Conservation (phyloP, 1,284 basidiomycete species). For the Heliocybe sulcata region DNA sequence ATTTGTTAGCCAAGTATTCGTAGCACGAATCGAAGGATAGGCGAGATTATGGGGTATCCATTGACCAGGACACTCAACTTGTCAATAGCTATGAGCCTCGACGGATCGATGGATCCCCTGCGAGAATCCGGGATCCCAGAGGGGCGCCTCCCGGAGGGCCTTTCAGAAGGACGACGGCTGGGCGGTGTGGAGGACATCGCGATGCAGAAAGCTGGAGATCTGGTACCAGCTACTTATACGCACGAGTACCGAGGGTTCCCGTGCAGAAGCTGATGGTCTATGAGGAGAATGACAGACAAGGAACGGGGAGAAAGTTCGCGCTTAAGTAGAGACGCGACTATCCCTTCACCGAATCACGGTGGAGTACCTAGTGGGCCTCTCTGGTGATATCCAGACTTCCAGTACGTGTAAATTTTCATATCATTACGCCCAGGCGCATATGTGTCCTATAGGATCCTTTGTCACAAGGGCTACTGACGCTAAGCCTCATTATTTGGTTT, state of each 20-base stretch:
- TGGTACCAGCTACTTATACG: not conserved
- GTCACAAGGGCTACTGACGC: not conserved
- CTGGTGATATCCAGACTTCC: not conserved
- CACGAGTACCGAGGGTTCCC: not conserved
- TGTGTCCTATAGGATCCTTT: not conserved
- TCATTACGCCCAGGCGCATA: not conserved
- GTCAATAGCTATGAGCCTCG: slow-evolving; percentile 70
- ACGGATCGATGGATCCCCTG: slow-evolving; percentile 68
- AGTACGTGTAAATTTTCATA: slow-evolving; percentile 1
- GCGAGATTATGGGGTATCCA: not conserved
- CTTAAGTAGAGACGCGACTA: slow-evolving; percentile 1
- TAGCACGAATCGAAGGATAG: not conserved
- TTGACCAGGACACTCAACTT: slow-evolving; percentile 36
- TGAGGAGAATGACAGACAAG: not conserved
- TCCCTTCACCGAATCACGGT: not conserved
- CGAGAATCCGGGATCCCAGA: slow-evolving; percentile 33
- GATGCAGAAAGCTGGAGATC: not conserved
- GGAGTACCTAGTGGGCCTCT: not conserved
- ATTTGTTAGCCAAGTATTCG: slow-evolving; percentile 6
- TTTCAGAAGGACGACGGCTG: slow-evolving; percentile 27
- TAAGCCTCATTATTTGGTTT: no score
- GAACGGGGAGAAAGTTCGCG: not conserved
- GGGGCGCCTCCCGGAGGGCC: slow-evolving; percentile 23
- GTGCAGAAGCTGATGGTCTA: not conserved
- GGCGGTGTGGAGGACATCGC: not conserved